Evolutionary conservation across 2,329 filamentous ascomycete genomes (phyloP).

Genomic region (Penicillium olsonii): DNA sequence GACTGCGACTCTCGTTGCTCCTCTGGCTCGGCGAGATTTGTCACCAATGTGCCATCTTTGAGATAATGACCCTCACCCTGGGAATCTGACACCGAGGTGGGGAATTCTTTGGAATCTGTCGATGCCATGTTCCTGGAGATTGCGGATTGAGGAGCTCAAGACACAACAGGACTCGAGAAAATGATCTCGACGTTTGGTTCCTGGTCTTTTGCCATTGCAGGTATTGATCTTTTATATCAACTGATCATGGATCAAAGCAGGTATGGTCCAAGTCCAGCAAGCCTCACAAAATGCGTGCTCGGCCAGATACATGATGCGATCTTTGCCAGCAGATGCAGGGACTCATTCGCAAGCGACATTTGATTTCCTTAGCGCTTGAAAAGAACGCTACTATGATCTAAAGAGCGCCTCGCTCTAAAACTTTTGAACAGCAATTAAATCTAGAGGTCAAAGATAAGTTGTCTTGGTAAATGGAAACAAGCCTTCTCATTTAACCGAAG

Average conservation of each 20-base stretch:
- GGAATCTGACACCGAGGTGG: neutral
- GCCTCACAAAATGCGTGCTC: neutral
- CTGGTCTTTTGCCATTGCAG: neutral
- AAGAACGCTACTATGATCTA: neutral
- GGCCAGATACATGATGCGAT: neutral
- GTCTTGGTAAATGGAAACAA: neutral
- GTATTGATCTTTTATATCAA: neutral
- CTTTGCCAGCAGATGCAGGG: neutral
- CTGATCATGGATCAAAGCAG: neutral
- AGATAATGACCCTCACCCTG: neutral
- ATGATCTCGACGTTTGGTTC: neutral
- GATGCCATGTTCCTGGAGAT: neutral
- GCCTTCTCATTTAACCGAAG: neutral
- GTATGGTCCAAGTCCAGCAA: neutral
- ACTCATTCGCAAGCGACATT: neutral
- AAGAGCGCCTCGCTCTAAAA: neutral
- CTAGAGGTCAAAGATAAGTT: neutral
- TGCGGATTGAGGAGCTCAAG: neutral
- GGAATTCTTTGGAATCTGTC: neutral
- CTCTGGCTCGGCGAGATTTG: constrained; percentile 6
- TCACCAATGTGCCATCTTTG: neutral
- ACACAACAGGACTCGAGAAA: neutral
- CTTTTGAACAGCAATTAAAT: neutral
- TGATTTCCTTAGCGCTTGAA: neutral
- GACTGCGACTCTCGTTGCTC: constrained; percentile 1